Conservation (phyloP, 345 rosid species). For the Murraya koenigii region DNA sequence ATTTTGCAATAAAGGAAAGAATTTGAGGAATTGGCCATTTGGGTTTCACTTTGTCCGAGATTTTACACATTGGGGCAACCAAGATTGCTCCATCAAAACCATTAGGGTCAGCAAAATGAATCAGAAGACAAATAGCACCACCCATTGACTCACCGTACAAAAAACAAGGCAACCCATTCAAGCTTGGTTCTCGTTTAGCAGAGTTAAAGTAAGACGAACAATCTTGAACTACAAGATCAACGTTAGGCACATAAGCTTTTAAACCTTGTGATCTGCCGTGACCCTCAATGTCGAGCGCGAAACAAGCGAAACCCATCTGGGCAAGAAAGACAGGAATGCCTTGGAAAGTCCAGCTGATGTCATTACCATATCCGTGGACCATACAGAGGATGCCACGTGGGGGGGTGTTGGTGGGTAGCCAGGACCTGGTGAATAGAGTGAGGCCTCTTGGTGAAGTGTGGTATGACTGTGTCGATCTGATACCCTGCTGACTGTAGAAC, state of each 20-base stretch:
- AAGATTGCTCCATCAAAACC: conserved; percentile 68
- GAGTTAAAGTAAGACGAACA: conserved; percentile 48
- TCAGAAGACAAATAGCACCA: conserved; percentile 63
- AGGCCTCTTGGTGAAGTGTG: conserved; percentile 82
- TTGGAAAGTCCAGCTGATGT: conserved; percentile 83
- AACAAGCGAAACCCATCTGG: conserved; percentile 75
- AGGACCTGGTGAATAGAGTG: conserved; percentile 67
- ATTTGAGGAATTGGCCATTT: conserved; percentile 73
- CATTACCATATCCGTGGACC: conserved; percentile 87
- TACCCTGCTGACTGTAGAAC: conserved; percentile 51
- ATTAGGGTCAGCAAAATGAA: conserved; percentile 50
- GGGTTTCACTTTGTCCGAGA: conserved; percentile 70
- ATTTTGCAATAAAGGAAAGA: conserved; percentile 46
- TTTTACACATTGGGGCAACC: conserved; percentile 87
- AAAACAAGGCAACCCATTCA: conserved; percentile 51
- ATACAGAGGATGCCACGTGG: conserved; percentile 66
- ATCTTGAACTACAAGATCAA: conserved; percentile 67
- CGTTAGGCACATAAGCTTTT: conserved; percentile 55
- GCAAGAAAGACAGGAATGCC: conserved; percentile 69
- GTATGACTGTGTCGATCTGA: conserved; percentile 50
- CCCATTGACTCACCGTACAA: conserved; percentile 87
- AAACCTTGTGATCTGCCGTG: conserved; percentile 78
- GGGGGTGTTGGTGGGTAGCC: conserved; percentile 53
- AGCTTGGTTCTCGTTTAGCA: conserved; percentile 40
- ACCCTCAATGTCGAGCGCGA: conserved; percentile 79